Evolutionary conservation across 2,329 filamentous ascomycete species (phyloP).

Genomic region (Amauroascus verrucosus): DNA sequence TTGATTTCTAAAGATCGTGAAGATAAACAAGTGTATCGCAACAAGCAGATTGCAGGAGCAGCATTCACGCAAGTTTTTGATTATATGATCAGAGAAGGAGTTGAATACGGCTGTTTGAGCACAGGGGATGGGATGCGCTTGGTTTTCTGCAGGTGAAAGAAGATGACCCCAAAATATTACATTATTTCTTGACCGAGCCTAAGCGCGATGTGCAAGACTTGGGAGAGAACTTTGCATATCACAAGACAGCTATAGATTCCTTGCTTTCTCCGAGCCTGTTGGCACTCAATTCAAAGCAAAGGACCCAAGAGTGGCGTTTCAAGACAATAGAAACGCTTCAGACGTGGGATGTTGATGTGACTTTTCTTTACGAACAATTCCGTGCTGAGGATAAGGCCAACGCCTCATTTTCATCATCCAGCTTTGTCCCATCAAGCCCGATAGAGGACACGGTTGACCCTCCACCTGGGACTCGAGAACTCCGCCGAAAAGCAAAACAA

Average conservation of each 20-base stretch:
- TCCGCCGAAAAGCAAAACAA: neutral
- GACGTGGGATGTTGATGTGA: constrained; percentile 7
- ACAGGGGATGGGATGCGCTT: constrained; percentile 1
- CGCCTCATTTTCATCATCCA: neutral
- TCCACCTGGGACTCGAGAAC: neutral
- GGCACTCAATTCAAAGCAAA: neutral
- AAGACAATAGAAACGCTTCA: neutral
- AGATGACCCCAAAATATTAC: constrained; percentile 8
- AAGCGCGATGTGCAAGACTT: neutral
- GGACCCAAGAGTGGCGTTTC: constrained; percentile 6
- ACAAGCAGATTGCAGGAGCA: constrained; percentile 1
- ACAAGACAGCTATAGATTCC: constrained; percentile 6
- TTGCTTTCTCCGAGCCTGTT: constrained; percentile 6
- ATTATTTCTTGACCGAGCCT: constrained; percentile 5
- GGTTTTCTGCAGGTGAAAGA: constrained; percentile 7
- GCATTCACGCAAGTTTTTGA: constrained; percentile 11
- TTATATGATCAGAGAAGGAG: constrained; percentile 11
- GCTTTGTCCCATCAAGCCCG: neutral
- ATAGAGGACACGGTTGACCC: neutral
- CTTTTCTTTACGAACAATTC: neutral
- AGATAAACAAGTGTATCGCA: neutral
- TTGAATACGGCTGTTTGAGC: constrained; percentile 10
- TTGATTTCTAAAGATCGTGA: neutral
- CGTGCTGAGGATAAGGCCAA: neutral
- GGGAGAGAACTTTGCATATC: neutral